Conservation (phyloP, 805 yeast genomes). For the Candida nanaspora region DNA sequence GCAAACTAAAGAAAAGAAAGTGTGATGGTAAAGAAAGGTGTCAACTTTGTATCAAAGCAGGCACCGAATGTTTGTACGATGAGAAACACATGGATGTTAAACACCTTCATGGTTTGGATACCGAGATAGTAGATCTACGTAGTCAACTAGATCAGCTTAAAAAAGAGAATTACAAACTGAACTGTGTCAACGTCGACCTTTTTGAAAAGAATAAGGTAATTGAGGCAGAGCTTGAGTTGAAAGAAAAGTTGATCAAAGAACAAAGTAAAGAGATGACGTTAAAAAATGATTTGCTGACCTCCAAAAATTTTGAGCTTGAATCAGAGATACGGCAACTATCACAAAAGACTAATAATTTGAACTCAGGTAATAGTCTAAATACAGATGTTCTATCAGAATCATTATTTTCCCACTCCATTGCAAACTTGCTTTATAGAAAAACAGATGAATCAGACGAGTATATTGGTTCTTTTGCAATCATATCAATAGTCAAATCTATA, state of each 20-base stretch:
- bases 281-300: background rate
- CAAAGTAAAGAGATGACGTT: too few relatives aligned
- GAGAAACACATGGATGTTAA: background rate
- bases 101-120: too few relatives aligned
- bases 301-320: background rate
- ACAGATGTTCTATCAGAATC: conserved; percentile 1
- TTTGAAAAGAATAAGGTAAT: too few relatives aligned
- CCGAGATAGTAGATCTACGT: too few relatives aligned
- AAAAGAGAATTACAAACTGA: too few relatives aligned
- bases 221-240: too few relatives aligned
- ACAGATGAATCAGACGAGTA: conserved; percentile 12
- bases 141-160: background rate
- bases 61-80: conserved; percentile 6
- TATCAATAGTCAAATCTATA: conserved; percentile 16
- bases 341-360: too few relatives aligned
- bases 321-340: background rate
- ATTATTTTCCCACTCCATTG: conserved; percentile 4
- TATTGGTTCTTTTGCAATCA: conserved; percentile 17
- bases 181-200: too few relatives aligned
- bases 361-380: background rate
- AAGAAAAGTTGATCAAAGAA: too few relatives aligned
- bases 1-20: conserved; percentile 12
- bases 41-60: conserved; percentile 5
- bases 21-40: conserved; percentile 15
- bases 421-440: conserved; percentile 9